Conservation (phyloP, 1,284 basidiomycete species). For the Moniliophthora roreri region DNA sequence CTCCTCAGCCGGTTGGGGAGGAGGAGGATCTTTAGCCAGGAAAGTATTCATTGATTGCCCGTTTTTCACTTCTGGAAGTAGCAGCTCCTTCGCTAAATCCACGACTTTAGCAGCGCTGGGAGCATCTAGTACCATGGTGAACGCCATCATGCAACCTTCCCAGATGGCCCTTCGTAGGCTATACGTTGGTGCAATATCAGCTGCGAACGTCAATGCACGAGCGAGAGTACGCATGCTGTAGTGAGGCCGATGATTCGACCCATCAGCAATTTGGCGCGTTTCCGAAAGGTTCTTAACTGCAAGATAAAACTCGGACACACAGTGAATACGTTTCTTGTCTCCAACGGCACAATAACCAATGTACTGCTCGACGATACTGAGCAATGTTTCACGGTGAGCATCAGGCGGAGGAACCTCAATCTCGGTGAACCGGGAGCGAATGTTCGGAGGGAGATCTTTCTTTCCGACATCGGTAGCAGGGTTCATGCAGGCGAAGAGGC, state of each 20-base stretch:
- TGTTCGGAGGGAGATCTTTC: slow-evolving; percentile 90
- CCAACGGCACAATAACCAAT: slow-evolving; percentile 83
- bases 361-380: slow-evolving; percentile 89
- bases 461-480: slow-evolving; percentile 99
- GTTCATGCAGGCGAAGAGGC: slow-evolving; percentile 99
- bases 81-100: slow-evolving; percentile 71
- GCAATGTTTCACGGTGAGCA: slow-evolving; percentile 86
- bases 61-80: slow-evolving; percentile 86
- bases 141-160: slow-evolving; percentile 98
- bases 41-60: slow-evolving; percentile 54
- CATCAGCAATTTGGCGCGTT: slow-evolving; percentile 88
- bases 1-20: slow-evolving; percentile 54
- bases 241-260: slow-evolving; percentile 93
- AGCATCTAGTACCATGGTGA: slow-evolving; percentile 91
- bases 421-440: slow-evolving; percentile 93
- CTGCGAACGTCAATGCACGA: slow-evolving; percentile 89
- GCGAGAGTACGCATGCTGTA: slow-evolving; percentile 97
- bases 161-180: slow-evolving; percentile 87
- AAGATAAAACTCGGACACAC: slow-evolving; percentile 91
- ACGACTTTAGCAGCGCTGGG: slow-evolving; percentile 73
- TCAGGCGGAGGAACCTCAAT: slow-evolving; percentile 95
- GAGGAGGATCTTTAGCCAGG: slow-evolving; percentile 64
- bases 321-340: slow-evolving; percentile 79
- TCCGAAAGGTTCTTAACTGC: slow-evolving; percentile 82
- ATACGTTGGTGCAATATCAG: slow-evolving; percentile 78